Base-by-base conservation (phyloP, 306 rosid genomes). In the Aeschynomene evenia region DNA sequence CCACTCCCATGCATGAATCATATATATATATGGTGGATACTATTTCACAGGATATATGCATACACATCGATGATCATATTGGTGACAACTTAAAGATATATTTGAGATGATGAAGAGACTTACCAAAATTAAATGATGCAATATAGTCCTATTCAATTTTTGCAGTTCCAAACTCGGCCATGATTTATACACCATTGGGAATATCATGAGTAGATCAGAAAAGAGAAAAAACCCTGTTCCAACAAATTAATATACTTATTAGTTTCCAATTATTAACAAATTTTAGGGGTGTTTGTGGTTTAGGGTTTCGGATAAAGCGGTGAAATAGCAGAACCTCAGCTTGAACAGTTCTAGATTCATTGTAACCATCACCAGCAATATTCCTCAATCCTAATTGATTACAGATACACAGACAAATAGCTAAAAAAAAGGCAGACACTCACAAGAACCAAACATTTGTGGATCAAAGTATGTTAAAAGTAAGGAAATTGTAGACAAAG, bases 81-180 rank as follows among this genome's bases (percentile, higher is more conserved):
- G 59, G 11, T 21, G 16, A 64, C 57, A 54, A 55, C n/a, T n/a
- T n/a, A n/a, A n/a, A n/a, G n/a, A n/a, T n/a, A 8, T 34, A 67
- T 48, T 20, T 66, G 9, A 57, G 42, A 26, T 14, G 49, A n/a
- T n/a, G n/a, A n/a, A n/a, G n/a, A 19, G 10, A 4, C 71, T 76
- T 76, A 76, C 75, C 75, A 39, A 36, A 45, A n/a, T n/a, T n/a
- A n/a, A n/a, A 68, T 36, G n/a, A 70, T 24, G 46, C 11, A 37
- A 33, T 33, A n/a, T n/a, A n/a, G n/a, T 50, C 65, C 56, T 59
- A 9, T 23, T 49, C 37, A 48, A 16, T 7, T n/a, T n/a, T 52
- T 46, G 20, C 14, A 53, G 34, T n/a, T 42, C 42, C 20, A 52
- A 69, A 24, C 48, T 49, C 33, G n/a, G 28, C 43, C 29, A 73